Evolutionary conservation across 140 eudicot genomes (phyloP), one percentile per base, ranked within the genome.

Genomic region (Cichorium intybus): DNA sequence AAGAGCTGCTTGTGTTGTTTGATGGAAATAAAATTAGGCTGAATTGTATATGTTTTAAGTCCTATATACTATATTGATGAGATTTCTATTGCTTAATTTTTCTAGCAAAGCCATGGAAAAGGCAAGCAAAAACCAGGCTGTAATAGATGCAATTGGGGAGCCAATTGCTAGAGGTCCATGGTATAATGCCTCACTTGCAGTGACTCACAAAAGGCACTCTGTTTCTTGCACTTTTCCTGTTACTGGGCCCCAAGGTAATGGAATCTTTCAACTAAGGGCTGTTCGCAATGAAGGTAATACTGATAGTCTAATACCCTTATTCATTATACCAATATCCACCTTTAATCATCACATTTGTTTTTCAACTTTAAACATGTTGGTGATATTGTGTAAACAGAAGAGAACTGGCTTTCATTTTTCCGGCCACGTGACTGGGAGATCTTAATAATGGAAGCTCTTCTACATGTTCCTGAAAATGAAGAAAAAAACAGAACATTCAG

Each of bases 151-250:
- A 11, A 83, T 89, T 39, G 97, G 97, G 43, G 95, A 83, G 75
- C 97, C 97, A 22, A 83, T 89, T 55, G 83, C 74, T n/a, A 83
- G 88, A 70, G 97, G 97, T 75, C 95, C 97, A 68, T 89, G 97
- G 97, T 89, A 89, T 61, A 84, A 84, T 71, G 97, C 97, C 62
- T 86, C 97, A 60, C 95, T 89, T 77, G 97, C 95, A n/a, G 95
- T 89, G 53, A 85, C 92, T 81, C 97, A 86, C 75, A 65, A 63
- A 67, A 77, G 96, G 45, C 90, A 78, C 16, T 86, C 97, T 12
- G 97, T 86, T 10, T 89, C 97, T 31, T 89, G 97, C 82, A 77
- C 95, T 24, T 89, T 89, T 71, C 97, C 97, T 24, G 97, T 86
- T 48, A 75, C 95, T 66, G 97, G 97, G 35, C 97, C 97, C 35